Evolutionary conservation across 2,329 filamentous ascomycete species (phyloP), one percentile per base, ranked within the genome.

Genomic region (Pseudogymnoascus sp.): DNA sequence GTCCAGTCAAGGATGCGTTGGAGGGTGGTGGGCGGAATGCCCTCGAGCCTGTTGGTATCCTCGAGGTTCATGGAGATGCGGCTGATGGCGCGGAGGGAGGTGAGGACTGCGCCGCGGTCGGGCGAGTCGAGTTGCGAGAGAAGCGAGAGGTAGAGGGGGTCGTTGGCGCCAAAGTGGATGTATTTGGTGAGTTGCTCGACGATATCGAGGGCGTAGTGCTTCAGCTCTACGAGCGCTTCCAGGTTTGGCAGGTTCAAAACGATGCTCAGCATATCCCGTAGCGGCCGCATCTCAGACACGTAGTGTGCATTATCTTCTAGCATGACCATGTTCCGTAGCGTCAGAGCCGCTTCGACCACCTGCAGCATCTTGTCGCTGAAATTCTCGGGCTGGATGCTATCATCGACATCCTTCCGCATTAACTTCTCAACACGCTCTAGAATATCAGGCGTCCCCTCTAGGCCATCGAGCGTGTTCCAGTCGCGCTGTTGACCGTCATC

Each of bases 291-390:
- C 21, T 87, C 84, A 4, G 90, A 82, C 67, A 95, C 81, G 70
- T 91, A 94, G 21, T 81, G 75, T 0, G 92, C 92, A 69, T 99
- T 99, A 63, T 96, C 91, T 19, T 86, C 83, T 18, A 96, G 77
- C 73, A 95, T 89, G n/a, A 92, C 86, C 91, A 99, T 96, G 71
- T 99, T 99, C 58, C 94, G 84, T 41, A 97, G 79, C 15, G 95
- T 92, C 52, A 97, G 77, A 18, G 88, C 85, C 2, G 94, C 91
- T 72, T 97, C 92, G 21, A 88, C 92, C 63, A 95, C 81, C 64
- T 90, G 82, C 10, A 88, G 82, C 62, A 97, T 78, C 39, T 81
- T 77, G 63, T 91, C 85, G 12, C 82, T 79, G 65, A 88, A 89
- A 5, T 85, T 79, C 28, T 83, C 83, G 0, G 90, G 83, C 63